These are phyloP conservation scores for Myriangium duriaei DNA, from an alignment of 2,329 filamentous ascomycete genomes.

Conservation along the genomic window DNA sequence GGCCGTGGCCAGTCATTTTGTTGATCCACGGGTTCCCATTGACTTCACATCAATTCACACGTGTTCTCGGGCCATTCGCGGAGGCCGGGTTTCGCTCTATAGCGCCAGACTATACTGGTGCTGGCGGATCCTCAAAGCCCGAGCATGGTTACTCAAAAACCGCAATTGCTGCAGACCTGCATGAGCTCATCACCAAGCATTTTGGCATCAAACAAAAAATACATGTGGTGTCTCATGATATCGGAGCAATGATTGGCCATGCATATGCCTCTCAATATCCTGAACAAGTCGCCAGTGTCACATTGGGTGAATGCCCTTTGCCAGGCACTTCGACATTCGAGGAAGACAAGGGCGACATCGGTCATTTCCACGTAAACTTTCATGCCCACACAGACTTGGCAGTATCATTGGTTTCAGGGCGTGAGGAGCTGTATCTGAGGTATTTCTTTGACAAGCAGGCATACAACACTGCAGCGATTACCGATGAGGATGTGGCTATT, in stretches of 20 bases:
- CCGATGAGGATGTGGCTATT: constrained; percentile 24
- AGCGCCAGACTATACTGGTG: constrained; percentile 29
- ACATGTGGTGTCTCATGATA: constrained; percentile 36
- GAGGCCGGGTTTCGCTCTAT: constrained; percentile 29
- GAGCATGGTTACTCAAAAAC: constrained; percentile 28
- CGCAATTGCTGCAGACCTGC: constrained; percentile 28
- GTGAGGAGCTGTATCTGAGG: constrained; percentile 28
- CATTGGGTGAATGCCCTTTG: constrained; percentile 32
- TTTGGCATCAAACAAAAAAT: constrained; percentile 25
- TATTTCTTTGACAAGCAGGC: constrained; percentile 30
- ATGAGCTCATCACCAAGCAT: constrained; percentile 18
- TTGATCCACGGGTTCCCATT: constrained; percentile 34
- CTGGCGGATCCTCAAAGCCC: constrained; percentile 26
- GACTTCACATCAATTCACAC: constrained; percentile 29
- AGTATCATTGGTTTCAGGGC: constrained; percentile 26
- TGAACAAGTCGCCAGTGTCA: constrained; percentile 23
- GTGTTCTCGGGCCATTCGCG: constrained; percentile 19
- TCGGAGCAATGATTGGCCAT: constrained; percentile 36
- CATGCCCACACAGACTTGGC: constrained; percentile 27
- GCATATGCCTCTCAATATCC: constrained; percentile 28
- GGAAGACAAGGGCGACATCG: constrained; percentile 12
- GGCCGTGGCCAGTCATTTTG: constrained; percentile 18
- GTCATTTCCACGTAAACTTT: constrained; percentile 30
- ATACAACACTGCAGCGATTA: constrained; percentile 25
- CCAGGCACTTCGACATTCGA: constrained; percentile 26